Base-by-base conservation (phyloP, 768 basidiomycete genomes). In the Ephemerocybe angulata region DNA sequence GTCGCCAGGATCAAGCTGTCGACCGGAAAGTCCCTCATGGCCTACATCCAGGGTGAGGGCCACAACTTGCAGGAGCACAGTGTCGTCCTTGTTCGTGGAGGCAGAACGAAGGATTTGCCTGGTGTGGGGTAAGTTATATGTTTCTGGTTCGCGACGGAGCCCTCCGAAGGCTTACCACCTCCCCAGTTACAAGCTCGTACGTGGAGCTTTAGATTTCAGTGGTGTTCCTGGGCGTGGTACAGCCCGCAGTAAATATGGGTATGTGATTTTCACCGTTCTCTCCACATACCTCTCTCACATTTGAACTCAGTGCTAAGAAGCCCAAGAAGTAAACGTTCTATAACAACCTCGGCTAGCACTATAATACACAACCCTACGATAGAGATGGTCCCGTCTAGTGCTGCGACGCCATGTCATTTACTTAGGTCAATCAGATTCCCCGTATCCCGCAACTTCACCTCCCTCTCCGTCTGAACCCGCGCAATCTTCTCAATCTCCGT, bases 51-150 rank as follows among this genome's bases (percentile, higher is more conserved):
- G 42, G 97, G 97, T 62, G 97, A 98, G 67, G 97, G 97, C 0
- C 96, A 98, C 69, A 98, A 97, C 66, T 70, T 98, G 64, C 97
- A 98, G 73, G 97, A 98, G 68, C 97, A 99, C 65, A 89, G 88
- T 70, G 96, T 98, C 3, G 94, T 98, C 1, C 70, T 98, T 41
- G 83, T 98, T n/a, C 76, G 95, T 63, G 97, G 97, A 4, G 97
- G 97, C 13, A 83, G 93, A 73, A 88, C 93, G 1, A 95, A 98
- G 76, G 97, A 99, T 86, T 78, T 98, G 69, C 96, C 96, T 33
- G 95, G 97, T 81, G 91, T 98, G 27, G 85, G 90, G 97, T 97
- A 60, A 52, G 71, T 70, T 22, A 17, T 2, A 28, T n/a, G 22
- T 56, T 37, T 22, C 19, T 42, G 40, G 15, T 42, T 52, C 24